These are phyloP conservation scores for Penicillium ucsense DNA, from an alignment of 495 filamentous ascomycete species.

Conservation along the genomic window DNA sequence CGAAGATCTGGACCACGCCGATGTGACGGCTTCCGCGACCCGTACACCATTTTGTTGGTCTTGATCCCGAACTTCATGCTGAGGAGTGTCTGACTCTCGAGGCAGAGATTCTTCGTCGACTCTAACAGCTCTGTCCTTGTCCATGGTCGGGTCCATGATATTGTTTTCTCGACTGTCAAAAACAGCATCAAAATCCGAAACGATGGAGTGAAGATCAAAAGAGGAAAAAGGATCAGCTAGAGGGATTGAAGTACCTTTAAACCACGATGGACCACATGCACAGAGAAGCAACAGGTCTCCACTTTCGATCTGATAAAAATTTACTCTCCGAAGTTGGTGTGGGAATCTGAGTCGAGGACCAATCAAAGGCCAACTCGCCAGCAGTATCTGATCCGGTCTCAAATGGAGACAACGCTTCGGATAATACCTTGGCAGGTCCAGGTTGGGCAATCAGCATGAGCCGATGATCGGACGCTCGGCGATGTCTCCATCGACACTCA, in stretches of 20 bases:
- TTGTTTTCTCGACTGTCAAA: no score
- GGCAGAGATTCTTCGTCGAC: background rate
- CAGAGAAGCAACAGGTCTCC: background rate
- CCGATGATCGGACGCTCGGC: background rate
- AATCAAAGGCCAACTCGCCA: background rate
- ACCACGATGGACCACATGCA: background rate
- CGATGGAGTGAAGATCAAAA: background rate
- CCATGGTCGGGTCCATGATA: background rate
- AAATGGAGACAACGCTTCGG: background rate
- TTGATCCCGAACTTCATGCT: background rate
- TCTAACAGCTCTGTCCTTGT: background rate
- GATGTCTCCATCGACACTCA: background rate
- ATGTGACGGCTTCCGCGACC: constrained; percentile 17
- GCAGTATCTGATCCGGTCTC: background rate
- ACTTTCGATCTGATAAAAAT: constrained; percentile 1
- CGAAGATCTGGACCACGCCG: constrained; percentile 14
- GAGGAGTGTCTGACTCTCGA: background rate
- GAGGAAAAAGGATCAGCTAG: background rate
- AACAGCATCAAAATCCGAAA: no score
- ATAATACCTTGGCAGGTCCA: background rate
- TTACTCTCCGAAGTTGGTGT: background rate
- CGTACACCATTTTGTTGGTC: constrained; percentile 19
- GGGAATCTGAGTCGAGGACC: background rate
- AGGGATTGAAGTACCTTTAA: background rate
- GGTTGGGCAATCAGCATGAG: background rate